Evolutionary conservation across 1,139 yeast genomes (phyloP).

Genomic region (Suhomyces terraborum): DNA sequence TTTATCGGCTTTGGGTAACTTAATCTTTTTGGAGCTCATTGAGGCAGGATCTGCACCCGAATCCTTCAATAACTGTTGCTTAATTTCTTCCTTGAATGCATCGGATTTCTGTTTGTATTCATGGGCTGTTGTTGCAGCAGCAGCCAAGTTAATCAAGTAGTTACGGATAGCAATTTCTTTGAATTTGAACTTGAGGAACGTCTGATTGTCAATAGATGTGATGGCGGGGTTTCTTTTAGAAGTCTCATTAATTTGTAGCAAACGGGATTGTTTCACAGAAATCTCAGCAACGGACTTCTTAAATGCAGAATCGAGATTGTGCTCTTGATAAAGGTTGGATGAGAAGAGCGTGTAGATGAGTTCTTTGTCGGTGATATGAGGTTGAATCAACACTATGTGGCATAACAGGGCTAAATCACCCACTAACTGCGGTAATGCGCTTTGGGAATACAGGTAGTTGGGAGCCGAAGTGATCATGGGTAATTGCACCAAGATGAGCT

Average conservation of each 20-base stretch:
- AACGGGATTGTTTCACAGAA: conserved; percentile 51
- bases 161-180: conserved; percentile 53
- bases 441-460: conserved; percentile 36
- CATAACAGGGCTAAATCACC: conserved; percentile 48
- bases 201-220: conserved; percentile 33
- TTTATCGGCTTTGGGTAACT: conserved; percentile 45
- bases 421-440: conserved; percentile 43
- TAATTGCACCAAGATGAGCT: conserved; percentile 40
- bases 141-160: conserved; percentile 53
- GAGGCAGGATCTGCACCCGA: conserved; percentile 18
- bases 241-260: conserved; percentile 42
- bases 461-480: conserved; percentile 45
- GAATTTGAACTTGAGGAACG: conserved; percentile 38
- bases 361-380: conserved; percentile 47
- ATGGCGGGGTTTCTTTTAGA: conserved; percentile 25
- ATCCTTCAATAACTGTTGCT: conserved; percentile 15
- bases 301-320: conserved; percentile 46
- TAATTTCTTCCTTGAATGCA: conserved; percentile 31
- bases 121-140: conserved; percentile 57
- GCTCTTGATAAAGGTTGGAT: conserved; percentile 51
- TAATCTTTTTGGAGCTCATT: conserved; percentile 28
- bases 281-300: conserved; percentile 54
- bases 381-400: conserved; percentile 44
- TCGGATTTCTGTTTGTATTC: conserved; percentile 48
- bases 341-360: conserved; percentile 44